These are phyloP conservation scores for Daldinia bambusicola DNA, from an alignment of 495 filamentous ascomycete genomes.

Conservation along the genomic window DNA sequence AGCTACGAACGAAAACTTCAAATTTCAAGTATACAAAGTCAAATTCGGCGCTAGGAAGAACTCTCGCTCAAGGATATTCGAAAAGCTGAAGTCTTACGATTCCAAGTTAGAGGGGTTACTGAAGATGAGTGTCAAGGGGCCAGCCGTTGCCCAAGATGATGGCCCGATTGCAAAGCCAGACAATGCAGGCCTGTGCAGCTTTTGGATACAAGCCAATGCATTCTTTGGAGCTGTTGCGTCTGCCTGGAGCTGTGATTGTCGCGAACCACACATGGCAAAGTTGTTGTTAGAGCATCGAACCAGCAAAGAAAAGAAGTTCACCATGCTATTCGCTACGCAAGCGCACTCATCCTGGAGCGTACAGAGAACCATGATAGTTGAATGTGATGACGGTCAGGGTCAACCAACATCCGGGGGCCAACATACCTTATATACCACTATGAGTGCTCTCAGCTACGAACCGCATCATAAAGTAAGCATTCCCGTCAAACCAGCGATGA, in stretches of 20 bases:
- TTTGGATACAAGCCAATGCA: neutral
- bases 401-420: neutral
- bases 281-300: conserved; percentile 50
- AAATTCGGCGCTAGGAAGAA: neutral
- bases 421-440: neutral
- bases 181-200: neutral
- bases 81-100: neutral
- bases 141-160: neutral
- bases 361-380: neutral
- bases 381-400: neutral
- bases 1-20: neutral
- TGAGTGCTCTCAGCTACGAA: neutral
- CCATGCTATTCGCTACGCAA: conserved; percentile 32
- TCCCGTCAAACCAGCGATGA: neutral
- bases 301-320: conserved; percentile 39
- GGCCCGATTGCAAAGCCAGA: neutral
- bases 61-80: neutral
- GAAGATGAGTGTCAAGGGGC: neutral
- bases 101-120: neutral
- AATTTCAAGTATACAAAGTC: neutral
- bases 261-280: conserved; percentile 43
- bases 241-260: conserved; percentile 48
- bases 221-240: neutral
- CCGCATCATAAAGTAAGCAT: neutral
- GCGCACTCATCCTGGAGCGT: neutral